Base-by-base conservation (phyloP, 345 rosid genomes). In the Lumnitzera littorea region DNA sequence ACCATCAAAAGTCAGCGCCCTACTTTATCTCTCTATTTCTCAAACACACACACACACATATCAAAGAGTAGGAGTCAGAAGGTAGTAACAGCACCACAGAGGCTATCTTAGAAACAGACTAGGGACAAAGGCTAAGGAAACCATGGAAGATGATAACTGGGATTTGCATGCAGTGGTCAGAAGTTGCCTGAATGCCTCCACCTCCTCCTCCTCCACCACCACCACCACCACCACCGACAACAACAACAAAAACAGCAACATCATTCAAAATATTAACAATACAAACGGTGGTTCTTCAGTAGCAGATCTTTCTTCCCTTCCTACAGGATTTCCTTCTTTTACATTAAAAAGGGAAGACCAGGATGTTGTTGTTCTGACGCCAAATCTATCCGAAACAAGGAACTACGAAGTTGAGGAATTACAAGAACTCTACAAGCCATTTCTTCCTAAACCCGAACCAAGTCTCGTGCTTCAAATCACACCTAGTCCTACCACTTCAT, bases 131-230 rank as follows among this genome's bases (percentile, higher is more conserved):
- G 15, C 46, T 49, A 14, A 7, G 16, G 57, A 24, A 27, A 46
- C 57, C 52, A 70, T 70, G 73, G 73, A 64, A 48, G 65, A 31
- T n/a, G 69, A 36, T 36, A 9, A 70, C 68, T 92, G 98, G 98
- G 97, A 92, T 84, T 91, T 92, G 65, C 84, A 82, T 61, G 98
- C 98, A 57, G 96, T 92, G 71, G 97, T 92, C 48, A 77, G 96
- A 74, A 82, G 96, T 43, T 85, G 90, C 71, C 58, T 77, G 74
- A 25, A 82, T 63, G 47, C 82, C 59, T 12, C 74, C 56, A 10
- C 82, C 61, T 9, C 72, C 56, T 1, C 77, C 23, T 15, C 84
- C 49, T 12, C 61, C 55, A 8, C 50, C 12, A 9, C 27, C 13
- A 17, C 60, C 46, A 24, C 3, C 55, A 15, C 17, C 43, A 3